These are phyloP conservation scores for Monosporascus sp. DNA, from an alignment of 2,329 filamentous ascomycete species.

Conservation along the genomic window DNA sequence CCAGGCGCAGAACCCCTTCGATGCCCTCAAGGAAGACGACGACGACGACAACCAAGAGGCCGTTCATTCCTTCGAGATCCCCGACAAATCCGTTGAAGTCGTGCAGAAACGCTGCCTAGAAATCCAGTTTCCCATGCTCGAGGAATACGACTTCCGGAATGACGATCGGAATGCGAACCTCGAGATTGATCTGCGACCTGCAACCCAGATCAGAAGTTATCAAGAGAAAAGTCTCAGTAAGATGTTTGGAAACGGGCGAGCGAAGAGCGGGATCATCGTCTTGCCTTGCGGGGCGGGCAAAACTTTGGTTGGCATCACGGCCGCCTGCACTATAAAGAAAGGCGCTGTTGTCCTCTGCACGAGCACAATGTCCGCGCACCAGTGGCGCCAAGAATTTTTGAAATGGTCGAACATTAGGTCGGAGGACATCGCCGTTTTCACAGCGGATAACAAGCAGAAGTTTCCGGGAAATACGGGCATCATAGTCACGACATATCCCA, in stretches of 20 bases:
- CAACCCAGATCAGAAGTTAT: slow-evolving; percentile 85
- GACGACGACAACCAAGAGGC: slow-evolving; percentile 83
- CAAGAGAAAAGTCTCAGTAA: slow-evolving; percentile 97
- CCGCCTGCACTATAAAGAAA: slow-evolving; percentile 96
- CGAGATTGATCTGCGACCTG: slow-evolving; percentile 87
- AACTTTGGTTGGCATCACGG: slow-evolving; percentile 96
- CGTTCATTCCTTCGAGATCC: slow-evolving; percentile 90
- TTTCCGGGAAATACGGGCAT: slow-evolving; percentile 90
- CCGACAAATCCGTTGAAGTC: slow-evolving; percentile 71
- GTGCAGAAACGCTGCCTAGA: slow-evolving; percentile 88
- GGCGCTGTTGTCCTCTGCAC: slow-evolving; percentile 93
- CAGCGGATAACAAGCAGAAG: slow-evolving; percentile 78
- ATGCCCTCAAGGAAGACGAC: slow-evolving; percentile 70
- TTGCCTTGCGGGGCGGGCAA: slow-evolving; percentile 95
- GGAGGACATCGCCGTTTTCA: slow-evolving; percentile 90
- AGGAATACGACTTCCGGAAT: slow-evolving; percentile 96
- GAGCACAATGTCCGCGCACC: slow-evolving; percentile 94
- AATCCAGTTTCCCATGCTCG: slow-evolving; percentile 79
- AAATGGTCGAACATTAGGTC: slow-evolving; percentile 98
- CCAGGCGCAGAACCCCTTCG: slow-evolving; percentile 64
- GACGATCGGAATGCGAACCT: slow-evolving; percentile 85
- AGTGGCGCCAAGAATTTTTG: slow-evolving; percentile 94
- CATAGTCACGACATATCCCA: slow-evolving; percentile 95
- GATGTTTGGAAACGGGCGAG: slow-evolving; percentile 98
- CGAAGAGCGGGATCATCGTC: slow-evolving; percentile 96